Evolutionary conservation across 495 filamentous ascomycete genomes (phyloP).

Genomic region (Viridothelium virens): DNA sequence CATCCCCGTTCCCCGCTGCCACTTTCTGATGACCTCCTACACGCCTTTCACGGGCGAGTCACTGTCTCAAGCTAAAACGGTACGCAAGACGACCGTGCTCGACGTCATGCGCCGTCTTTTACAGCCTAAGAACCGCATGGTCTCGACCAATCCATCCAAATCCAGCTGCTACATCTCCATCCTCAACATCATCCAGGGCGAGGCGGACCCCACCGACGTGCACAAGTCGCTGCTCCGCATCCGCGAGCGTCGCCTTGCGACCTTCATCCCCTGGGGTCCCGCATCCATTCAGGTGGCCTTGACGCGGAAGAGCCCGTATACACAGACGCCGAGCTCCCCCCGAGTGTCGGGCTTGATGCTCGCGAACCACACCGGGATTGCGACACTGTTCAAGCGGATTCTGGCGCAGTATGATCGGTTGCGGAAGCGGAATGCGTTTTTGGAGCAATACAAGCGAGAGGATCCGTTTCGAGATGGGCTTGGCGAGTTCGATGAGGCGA

Average conservation of each 20-base stretch:
- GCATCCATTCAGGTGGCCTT: conserved; percentile 95
- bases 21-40: conserved; percentile 97
- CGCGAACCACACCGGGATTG: conserved; percentile 95
- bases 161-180: conserved; percentile 98
- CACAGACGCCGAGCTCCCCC: conserved; percentile 55
- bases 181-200: conserved; percentile 95
- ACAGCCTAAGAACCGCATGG: conserved; percentile 98
- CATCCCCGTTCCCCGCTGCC: conserved; percentile 90
- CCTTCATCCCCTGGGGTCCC: conserved; percentile 98
- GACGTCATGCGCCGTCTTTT: conserved; percentile 95
- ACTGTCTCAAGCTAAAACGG: conserved; percentile 90
- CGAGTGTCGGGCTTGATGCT: conserved; percentile 95
- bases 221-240: conserved; percentile 97
- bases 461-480: conserved; percentile 82
- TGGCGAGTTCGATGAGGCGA: conserved; percentile 91
- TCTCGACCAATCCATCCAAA: conserved; percentile 89
- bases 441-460: conserved; percentile 92
- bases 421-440: conserved; percentile 90
- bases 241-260: conserved; percentile 84
- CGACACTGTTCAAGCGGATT: conserved; percentile 92
- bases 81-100: conserved; percentile 93
- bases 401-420: conserved; percentile 83
- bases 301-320: conserved; percentile 92
- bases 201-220: conserved; percentile 92
- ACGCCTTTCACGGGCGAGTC: conserved; percentile 95